phyloP scores from a whole-genome alignment of 495 filamentous ascomycete genomes.

The Hypoxylon rickii region DNA sequence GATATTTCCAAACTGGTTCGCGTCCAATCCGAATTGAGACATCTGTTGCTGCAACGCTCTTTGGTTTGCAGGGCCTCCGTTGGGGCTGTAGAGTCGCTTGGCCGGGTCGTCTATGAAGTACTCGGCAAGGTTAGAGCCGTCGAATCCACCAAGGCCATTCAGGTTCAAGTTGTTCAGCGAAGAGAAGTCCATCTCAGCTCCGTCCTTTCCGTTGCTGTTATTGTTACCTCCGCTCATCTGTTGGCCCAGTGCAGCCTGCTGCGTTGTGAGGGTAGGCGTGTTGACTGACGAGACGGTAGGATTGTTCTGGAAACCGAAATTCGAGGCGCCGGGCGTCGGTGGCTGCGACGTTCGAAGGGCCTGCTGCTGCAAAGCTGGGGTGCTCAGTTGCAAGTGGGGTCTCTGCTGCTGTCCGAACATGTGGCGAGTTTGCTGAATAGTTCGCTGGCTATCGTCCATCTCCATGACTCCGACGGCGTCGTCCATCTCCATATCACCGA shows the following conservation, averaged over 20 bases:
- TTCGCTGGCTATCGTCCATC: slow-evolving; percentile 60
- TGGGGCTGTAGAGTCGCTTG: slow-evolving; percentile 87
- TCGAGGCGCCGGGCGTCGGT: slow-evolving; percentile 76
- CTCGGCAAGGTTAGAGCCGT: slow-evolving; percentile 43
- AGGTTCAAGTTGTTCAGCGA: slow-evolving; percentile 60
- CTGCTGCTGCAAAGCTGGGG: slow-evolving; percentile 68
- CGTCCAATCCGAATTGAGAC: slow-evolving; percentile 64
- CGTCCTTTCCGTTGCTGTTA: too few species aligned
- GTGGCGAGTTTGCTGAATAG: slow-evolving; percentile 61
- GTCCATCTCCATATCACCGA: slow-evolving; percentile 98
- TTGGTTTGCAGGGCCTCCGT: slow-evolving; percentile 70
- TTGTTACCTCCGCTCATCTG: slow-evolving; percentile 36
- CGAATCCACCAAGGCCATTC: slow-evolving; percentile 49
- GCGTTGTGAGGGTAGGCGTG: slow-evolving; percentile 81
- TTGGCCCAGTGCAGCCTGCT: slow-evolving; percentile 48
- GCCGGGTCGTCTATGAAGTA: slow-evolving; percentile 92
- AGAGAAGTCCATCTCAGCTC: slow-evolving; percentile 62
- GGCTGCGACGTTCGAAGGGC: slow-evolving; percentile 85
- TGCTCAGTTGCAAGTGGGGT: slow-evolving; percentile 74
- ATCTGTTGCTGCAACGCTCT: slow-evolving; percentile 64
- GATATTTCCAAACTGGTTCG: slow-evolving; percentile 72
- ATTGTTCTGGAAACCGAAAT: slow-evolving; percentile 83
- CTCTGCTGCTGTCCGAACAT: slow-evolving; percentile 77
- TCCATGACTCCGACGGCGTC: slow-evolving; percentile 71
- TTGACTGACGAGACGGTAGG: slow-evolving; percentile 98